Percentiles rank a stretch among this genome's conserved stretches.
These are phyloP conservation scores for Fraxinus sp. DNA, from an alignment of 305 asterid genomes.

Conservation along the genomic window DNA sequence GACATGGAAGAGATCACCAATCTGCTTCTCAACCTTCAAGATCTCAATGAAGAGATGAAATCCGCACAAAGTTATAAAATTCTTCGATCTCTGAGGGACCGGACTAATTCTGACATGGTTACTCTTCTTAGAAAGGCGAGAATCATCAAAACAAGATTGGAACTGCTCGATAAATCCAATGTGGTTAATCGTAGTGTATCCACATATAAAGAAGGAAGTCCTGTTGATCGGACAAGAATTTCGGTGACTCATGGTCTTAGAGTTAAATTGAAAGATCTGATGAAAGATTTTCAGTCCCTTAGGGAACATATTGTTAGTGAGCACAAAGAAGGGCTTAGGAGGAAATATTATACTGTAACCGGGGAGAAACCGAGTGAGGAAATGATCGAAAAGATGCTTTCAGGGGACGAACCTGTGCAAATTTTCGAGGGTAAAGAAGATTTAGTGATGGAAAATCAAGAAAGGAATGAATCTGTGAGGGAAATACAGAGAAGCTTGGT, in stretches of 20 bases:
- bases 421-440: slow-evolving; percentile 44
- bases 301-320: slow-evolving; percentile 53
- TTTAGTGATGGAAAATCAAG: slow-evolving; percentile 44
- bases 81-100: slow-evolving; percentile 61
- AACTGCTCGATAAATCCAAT: slow-evolving; percentile 61
- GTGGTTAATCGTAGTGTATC: slow-evolving; percentile 36
- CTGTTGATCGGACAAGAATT: slow-evolving; percentile 60
- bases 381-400: slow-evolving; percentile 47
- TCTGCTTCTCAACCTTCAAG: slow-evolving; percentile 63
- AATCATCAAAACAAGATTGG: slow-evolving; percentile 50
- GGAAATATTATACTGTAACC: slow-evolving; percentile 39
- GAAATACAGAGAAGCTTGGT: slow-evolving; percentile 67
- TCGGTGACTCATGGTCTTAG: slow-evolving; percentile 67
- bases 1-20: slow-evolving; percentile 67
- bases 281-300: slow-evolving; percentile 65
- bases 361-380: slow-evolving; percentile 60
- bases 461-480: slow-evolving; percentile 56
- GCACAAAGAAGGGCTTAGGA: slow-evolving; percentile 57
- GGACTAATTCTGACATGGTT: slow-evolving; percentile 56
- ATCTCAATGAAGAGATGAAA: slow-evolving; percentile 51
- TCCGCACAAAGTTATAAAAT: slow-evolving; percentile 48
- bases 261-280: slow-evolving; percentile 53
- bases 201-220: slow-evolving; percentile 42
- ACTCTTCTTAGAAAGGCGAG: slow-evolving; percentile 59
- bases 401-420: slow-evolving; percentile 26